Conservation (phyloP, 345 rosid species). For the Syzygium grande region DNA sequence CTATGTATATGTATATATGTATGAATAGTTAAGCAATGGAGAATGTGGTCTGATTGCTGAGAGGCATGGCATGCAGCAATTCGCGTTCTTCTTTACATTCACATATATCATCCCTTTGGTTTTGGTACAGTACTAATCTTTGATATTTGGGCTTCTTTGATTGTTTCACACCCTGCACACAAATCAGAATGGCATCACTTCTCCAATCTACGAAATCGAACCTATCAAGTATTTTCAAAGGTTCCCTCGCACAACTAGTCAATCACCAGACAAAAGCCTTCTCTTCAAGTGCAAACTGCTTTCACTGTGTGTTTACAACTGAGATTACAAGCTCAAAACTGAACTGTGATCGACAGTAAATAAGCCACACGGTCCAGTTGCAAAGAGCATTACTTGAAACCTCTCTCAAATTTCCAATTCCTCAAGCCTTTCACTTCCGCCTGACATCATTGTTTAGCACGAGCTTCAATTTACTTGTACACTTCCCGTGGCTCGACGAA, state of each 20-base stretch:
- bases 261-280: neutral
- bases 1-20: neutral
- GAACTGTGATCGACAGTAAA: neutral
- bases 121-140: neutral
- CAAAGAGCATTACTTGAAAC: neutral
- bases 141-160: neutral
- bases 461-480: neutral
- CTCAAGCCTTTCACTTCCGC: neutral
- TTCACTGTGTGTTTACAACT: neutral
- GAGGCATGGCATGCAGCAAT: neutral
- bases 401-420: neutral
- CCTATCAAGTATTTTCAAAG: neutral
- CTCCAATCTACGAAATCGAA: neutral
- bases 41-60: neutral
- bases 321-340: neutral
- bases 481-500: neutral
- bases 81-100: neutral
- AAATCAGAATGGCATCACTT: neutral
- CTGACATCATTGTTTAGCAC: neutral
- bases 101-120: neutral
- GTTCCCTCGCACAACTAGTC: neutral
- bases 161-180: neutral
- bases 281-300: neutral
- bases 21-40: neutral
- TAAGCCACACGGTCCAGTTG: neutral